Conservation (phyloP, 1,284 basidiomycete genomes). For the Tilletia indica region DNA sequence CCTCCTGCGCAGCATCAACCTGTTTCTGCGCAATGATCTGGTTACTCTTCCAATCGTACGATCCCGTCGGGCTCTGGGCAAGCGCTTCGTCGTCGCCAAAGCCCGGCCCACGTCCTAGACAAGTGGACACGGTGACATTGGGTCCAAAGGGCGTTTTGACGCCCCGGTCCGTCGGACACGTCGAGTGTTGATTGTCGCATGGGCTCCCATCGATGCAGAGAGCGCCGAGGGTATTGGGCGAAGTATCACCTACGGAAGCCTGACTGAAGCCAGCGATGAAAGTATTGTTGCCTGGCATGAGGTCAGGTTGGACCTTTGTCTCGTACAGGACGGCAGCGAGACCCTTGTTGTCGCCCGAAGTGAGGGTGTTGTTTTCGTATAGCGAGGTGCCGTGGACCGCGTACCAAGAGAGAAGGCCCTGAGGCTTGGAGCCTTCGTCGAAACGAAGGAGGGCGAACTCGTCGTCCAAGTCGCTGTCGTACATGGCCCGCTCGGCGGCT, state of each 20-base stretch:
- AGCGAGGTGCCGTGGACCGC: slow-evolving; percentile 68
- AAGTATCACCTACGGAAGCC: slow-evolving; percentile 43
- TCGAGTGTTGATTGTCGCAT: slow-evolving; percentile 44
- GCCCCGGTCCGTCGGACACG: slow-evolving; percentile 33
- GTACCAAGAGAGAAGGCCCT: slow-evolving; percentile 64
- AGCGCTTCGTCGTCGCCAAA: slow-evolving; percentile 34
- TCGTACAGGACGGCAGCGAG: slow-evolving; percentile 44
- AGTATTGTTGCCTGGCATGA: slow-evolving; percentile 33
- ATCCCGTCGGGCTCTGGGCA: slow-evolving; percentile 35
- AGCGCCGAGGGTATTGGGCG: slow-evolving; percentile 45
- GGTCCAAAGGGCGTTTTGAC: slow-evolving; percentile 19
- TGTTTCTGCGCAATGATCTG: slow-evolving; percentile 45
- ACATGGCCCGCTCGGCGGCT: slow-evolving; percentile 37
- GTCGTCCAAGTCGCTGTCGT: slow-evolving; percentile 43
- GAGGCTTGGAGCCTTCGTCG: slow-evolving; percentile 27
- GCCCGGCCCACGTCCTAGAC: slow-evolving; percentile 41
- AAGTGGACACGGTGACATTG: slow-evolving; percentile 40
- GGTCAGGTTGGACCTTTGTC: slow-evolving; percentile 22
- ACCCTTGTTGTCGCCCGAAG: slow-evolving; percentile 47
- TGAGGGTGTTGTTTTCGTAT: slow-evolving; percentile 45
- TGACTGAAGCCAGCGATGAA: slow-evolving; percentile 48
- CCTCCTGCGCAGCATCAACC: slow-evolving; percentile 34
- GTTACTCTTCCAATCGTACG: slow-evolving; percentile 43
- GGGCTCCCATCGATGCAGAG: slow-evolving; percentile 40
- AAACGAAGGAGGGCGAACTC: slow-evolving; percentile 46